phyloP scores from a whole-genome alignment of 1,284 basidiomycete genomes.

The Malassezia obtusa region DNA sequence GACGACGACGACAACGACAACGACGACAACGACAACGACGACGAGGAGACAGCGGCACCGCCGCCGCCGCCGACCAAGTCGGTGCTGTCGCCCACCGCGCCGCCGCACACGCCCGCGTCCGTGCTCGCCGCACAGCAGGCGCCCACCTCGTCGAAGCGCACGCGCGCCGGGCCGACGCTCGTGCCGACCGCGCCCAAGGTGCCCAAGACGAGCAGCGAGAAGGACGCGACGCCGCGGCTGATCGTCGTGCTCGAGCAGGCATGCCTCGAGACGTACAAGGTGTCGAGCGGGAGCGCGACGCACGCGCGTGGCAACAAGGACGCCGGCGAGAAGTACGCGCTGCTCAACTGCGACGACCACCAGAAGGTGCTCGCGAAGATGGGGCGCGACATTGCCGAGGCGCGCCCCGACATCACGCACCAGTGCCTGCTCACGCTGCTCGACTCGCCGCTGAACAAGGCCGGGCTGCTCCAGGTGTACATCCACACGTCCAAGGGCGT shows the following conservation, averaged over 20 bases:
- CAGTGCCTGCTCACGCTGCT: conserved; percentile 95
- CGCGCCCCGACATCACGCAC: conserved; percentile 94
- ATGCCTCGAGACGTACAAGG: conserved; percentile 87
- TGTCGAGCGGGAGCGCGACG: conserved; percentile 55
- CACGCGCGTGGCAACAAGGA: conserved; percentile 46
- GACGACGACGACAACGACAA: background rate
- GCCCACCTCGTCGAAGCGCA: conserved; percentile 25
- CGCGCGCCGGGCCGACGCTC: conserved; percentile 34
- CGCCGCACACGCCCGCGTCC: conserved; percentile 12
- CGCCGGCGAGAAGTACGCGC: conserved; percentile 71
- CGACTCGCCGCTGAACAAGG: conserved; percentile 96
- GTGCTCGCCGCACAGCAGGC: conserved; percentile 4
- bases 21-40: background rate
- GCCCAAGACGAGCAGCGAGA: conserved; percentile 38
- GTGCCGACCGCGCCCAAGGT: conserved; percentile 43
- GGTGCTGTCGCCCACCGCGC: conserved; percentile 7
- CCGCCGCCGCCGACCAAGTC: conserved; percentile 4
- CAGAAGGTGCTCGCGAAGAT: conserved; percentile 97
- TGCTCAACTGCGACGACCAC: conserved; percentile 97
- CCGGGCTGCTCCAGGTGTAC: conserved; percentile 90
- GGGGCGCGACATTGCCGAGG: conserved; percentile 93
- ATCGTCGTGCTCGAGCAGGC: conserved; percentile 88
- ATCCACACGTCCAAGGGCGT: conserved; percentile 95
- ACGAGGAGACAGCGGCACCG: background rate
- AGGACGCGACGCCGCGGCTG: conserved; percentile 49